A percentile compares a stretch with the other conserved stretches of the same genome.
Conservation (phyloP, 805 yeast species). For the Ogataea ramenticola region DNA sequence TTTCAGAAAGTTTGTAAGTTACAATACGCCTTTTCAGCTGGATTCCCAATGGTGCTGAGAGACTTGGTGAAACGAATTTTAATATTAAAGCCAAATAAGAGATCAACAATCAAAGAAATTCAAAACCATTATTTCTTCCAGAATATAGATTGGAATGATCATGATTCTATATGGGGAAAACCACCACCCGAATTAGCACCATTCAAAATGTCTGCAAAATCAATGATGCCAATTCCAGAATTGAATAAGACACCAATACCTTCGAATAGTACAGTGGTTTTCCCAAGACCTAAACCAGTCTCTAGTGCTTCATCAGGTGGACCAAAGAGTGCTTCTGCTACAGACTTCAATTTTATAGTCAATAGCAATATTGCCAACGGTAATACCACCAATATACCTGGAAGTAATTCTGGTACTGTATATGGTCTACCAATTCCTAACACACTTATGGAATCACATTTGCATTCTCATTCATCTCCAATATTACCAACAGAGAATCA, state of each 20-base stretch:
- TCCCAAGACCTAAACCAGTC: background rate
- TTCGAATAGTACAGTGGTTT: conserved; percentile 2
- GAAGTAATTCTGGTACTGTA: background rate
- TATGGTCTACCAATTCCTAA: conserved; percentile 4
- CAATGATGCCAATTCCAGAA: conserved; percentile 72
- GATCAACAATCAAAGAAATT: conserved; percentile 50
- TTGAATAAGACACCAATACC: conserved; percentile 14
- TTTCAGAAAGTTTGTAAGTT: conserved; percentile 76
- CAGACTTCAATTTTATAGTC: background rate
- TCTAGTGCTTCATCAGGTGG: background rate
- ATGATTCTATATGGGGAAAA: conserved; percentile 48
- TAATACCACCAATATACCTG: background rate
- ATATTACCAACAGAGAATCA: conserved; percentile 1
- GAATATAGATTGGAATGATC: conserved; percentile 46
- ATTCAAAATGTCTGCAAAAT: conserved; percentile 65
- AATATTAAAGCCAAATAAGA: conserved; percentile 54
- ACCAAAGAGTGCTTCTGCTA: conserved; percentile 2
- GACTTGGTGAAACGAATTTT: conserved; percentile 68
- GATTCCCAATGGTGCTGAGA: conserved; percentile 66
- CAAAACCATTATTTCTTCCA: conserved; percentile 60
- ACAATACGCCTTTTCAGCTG: conserved; percentile 80
- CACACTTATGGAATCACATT: conserved; percentile 1
- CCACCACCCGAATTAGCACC: conserved; percentile 64
- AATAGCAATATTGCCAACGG: background rate
- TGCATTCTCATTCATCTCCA: conserved; percentile 3